A percentile compares a stretch with the other conserved stretches of the same genome.
Conservation (phyloP, 108 stramenopile genomes). For the Nitzschia inconspicua region DNA sequence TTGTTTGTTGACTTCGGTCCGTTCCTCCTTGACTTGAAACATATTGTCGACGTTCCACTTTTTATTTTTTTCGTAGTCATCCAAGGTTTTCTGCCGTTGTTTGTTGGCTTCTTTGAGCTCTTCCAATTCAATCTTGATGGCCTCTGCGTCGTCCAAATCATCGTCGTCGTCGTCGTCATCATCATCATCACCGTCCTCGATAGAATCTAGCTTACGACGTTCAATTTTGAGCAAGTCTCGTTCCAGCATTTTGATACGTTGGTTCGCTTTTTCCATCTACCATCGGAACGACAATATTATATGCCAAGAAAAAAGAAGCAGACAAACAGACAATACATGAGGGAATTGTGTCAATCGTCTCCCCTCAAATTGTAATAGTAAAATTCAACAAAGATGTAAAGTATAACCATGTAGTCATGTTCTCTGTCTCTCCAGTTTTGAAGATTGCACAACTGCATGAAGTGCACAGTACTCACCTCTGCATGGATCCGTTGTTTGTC, state of each 20-base stretch:
- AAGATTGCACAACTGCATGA: too few species aligned
- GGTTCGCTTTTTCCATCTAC: conserved; percentile 77
- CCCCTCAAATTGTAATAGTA: too few species aligned
- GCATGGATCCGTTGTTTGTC: conserved; percentile 80
- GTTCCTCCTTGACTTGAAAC: conserved; percentile 89
- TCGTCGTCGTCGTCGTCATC: conserved; percentile 74
- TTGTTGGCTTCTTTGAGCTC: conserved; percentile 65
- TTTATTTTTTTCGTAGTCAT: conserved; percentile 94
- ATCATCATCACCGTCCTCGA: conserved; percentile 62
- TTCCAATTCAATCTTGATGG: conserved; percentile 69
- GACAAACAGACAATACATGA: neutral
- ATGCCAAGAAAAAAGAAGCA: neutral
- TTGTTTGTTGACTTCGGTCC: conserved; percentile 86
- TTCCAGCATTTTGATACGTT: conserved; percentile 81
- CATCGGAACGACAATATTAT: neutral
- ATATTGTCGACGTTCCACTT: conserved; percentile 99
- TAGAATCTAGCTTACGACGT: conserved; percentile 16
- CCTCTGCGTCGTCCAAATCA: conserved; percentile 85
- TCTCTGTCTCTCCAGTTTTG: too few species aligned
- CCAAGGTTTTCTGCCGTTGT: conserved; percentile 66
- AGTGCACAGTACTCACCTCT: conserved; percentile 49
- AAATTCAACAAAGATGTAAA: too few species aligned
- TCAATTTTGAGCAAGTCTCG: conserved; percentile 48
- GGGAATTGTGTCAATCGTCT: too few species aligned
- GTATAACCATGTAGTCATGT: too few species aligned